phyloP scores from a whole-genome alignment of 768 basidiomycete species.

The Auriculariales sp. region DNA sequence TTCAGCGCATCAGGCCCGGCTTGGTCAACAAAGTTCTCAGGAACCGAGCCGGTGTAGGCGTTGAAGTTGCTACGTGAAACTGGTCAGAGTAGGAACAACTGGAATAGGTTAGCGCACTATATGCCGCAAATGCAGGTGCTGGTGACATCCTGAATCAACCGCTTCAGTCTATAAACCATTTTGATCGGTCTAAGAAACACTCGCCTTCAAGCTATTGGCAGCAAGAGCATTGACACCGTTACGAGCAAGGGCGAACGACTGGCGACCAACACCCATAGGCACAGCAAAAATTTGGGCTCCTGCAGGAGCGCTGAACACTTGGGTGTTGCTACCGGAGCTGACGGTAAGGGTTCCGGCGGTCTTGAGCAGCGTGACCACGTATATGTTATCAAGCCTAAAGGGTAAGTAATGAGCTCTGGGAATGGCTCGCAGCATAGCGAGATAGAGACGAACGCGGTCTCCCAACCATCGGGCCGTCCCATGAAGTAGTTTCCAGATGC shows the following conservation, averaged over 20 bases:
- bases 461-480: neutral
- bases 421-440: too few relatives aligned
- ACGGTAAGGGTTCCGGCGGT: neutral
- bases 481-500: neutral
- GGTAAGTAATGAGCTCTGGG: too few relatives aligned
- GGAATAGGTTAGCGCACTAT: neutral
- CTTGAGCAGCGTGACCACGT: neutral
- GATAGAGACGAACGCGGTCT: too few relatives aligned
- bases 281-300: neutral
- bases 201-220: neutral
- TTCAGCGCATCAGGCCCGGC: neutral
- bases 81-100: neutral
- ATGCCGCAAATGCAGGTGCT: neutral
- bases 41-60: neutral
- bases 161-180: too few relatives aligned
- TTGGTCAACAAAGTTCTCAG: neutral
- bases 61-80: constrained; percentile 1
- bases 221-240: neutral
- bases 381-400: neutral
- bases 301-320: neutral
- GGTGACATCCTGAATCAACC: too few relatives aligned
- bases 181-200: too few relatives aligned
- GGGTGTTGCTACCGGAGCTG: neutral
- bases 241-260: neutral
- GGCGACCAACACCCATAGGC: neutral